Base-by-base conservation (phyloP, 257 asterid species). In the Leptodermis oblonga region DNA sequence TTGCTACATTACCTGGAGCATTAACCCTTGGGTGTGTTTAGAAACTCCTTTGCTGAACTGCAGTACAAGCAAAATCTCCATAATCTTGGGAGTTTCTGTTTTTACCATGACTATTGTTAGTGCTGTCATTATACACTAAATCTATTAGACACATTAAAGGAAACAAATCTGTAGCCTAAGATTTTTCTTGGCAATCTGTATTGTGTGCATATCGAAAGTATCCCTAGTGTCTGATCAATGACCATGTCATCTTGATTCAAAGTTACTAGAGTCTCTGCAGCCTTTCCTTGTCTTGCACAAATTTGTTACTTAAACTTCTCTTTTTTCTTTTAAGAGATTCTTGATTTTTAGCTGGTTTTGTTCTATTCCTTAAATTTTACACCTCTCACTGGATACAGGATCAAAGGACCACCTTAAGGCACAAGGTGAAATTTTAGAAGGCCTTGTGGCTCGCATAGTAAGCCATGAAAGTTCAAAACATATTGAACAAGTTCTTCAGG, bases 371-470 rank as follows among this genome's bases (percentile, higher is more conserved):
- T 51, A 54, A 37, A 15, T 17, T 37, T 14, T 53, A 23, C 31
- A 17, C 46, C 51, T 78, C 26, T 67, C 22, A 49, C 46, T 77
- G 56, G 75, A 25, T 64, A 62, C 90, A 93, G 99, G 91, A 76
- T 88, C 96, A 42, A 88, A 82, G 79, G 99, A 93, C 74, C 99
- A 93, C 78, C 72, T 81, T 71, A 79, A 81, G 82, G 95, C 77
- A 79, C 99, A 93, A 83, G 99, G 99, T 49, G 99, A 93, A 82
- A 90, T 93, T 76, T 85, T 93, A 86, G 99, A 93, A 82, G 99
- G 99, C 67, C 92, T 93, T 62, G 99, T 93, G 70, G 96, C 96
- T 78, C 96, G 97, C 46, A 76, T 90, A 18, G 97, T 93, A 70
- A 88, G 88, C 83, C 89, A 73, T 60, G 88, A 82, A 71, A 93